Base-by-base conservation (phyloP, 176 grass and related monocot genomes). In the Zoysia pacifica region DNA sequence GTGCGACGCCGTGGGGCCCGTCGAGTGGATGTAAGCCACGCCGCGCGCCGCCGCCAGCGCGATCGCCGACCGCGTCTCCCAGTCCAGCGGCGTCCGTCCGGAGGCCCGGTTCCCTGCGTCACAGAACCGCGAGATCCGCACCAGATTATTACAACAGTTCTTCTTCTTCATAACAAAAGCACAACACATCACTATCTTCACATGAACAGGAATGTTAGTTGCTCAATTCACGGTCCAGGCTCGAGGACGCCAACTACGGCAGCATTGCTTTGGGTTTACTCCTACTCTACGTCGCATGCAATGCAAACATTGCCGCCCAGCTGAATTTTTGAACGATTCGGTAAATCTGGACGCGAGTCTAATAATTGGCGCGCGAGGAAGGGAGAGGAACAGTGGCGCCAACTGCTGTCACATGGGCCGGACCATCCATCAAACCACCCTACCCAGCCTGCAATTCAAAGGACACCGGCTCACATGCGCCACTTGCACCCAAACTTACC, bases 1-100 rank as follows among this genome's bases (percentile, higher is more conserved):
- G 49, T 98, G 95, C 11, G 92, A 94, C 81, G 87, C 81, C 54
- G 83, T 86, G 1, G 92, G 78, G 0, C 38, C 35, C 2, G 83
- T 88, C 11, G 92, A 90, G 86, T 98, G 95, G 80, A 98, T 98
- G 95, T 93, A 74, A 56, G 74, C 77, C 11, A 94, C 35, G 40
- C 92, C 92, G 9, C 75, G 86, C 40, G 95, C 95, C 12, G 90
- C 81, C 65, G 95, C 70, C 1, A 94, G 83, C 36, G 91, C 87
- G 50, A 98, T 93, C 58, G 82, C 74, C 65, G 82, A 85, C 69
- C 95, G 48, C 68, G 90, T 91, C 62, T 92, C 91, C 95, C 95
- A 98, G 83, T 89, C 86, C 65, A 98, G 88, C 73, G 92, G 90
- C 48, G 92, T 89, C 70, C 78, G 77, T 0, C 92, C 92, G 6